A percentile compares a stretch with the other conserved stretches of the same genome.
phyloP scores from a whole-genome alignment of 106 monocot genomes.

The Acorus calamus region DNA sequence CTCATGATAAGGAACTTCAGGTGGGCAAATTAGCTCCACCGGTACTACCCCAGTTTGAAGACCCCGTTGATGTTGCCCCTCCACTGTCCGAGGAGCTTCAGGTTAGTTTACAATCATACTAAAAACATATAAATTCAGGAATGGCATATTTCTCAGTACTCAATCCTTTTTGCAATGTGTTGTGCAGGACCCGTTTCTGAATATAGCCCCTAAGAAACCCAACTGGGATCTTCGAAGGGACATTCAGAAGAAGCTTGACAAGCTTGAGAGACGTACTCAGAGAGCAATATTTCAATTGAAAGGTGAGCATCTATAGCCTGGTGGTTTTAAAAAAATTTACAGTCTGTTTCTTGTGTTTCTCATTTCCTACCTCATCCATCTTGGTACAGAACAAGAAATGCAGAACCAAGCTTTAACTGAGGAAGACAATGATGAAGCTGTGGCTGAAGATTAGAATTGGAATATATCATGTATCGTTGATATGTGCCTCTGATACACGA shows the following conservation, averaged over 20 bases:
- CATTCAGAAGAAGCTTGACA: conserved; percentile 92
- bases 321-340: not conserved
- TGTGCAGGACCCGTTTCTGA: conserved; percentile 83
- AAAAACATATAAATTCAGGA: not conserved
- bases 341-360: not conserved
- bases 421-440: conserved; percentile 11
- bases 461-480: not conserved
- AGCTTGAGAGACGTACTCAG: conserved; percentile 89
- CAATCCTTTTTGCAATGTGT: not conserved
- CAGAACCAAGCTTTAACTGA: conserved; percentile 36
- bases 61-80: conserved; percentile 46
- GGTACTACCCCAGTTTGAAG: conserved; percentile 87
- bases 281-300: conserved; percentile 72
- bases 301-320: conserved; percentile 20
- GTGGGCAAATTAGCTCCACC: conserved; percentile 70
- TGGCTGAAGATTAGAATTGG: conserved; percentile 4
- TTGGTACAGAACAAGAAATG: conserved; percentile 50
- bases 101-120: conserved; percentile 16
- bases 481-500: too few relatives aligned
- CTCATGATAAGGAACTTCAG: conserved; percentile 89
- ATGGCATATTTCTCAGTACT: not conserved
- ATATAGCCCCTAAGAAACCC: conserved; percentile 99
- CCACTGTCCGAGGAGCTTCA: conserved; percentile 44
- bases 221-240: conserved; percentile 94
- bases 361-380: not conserved